These are phyloP conservation scores for Sphaerosporella brunnea DNA, from an alignment of 495 filamentous ascomycete genomes.

Conservation along the genomic window DNA sequence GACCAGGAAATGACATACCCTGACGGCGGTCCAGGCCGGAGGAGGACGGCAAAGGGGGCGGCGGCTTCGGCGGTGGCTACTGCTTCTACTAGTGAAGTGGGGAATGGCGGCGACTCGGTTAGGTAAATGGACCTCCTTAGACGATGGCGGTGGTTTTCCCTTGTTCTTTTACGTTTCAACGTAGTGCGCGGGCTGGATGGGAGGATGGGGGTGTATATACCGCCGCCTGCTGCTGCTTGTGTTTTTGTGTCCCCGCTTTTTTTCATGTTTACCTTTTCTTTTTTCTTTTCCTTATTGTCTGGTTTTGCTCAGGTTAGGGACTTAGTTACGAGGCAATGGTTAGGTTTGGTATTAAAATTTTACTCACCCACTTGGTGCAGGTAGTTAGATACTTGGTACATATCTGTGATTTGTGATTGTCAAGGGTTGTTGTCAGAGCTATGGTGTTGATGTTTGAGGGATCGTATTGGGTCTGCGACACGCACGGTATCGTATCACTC, in stretches of 20 bases:
- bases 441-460: too few relatives aligned
- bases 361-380: too few relatives aligned
- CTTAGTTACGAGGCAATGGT: too few relatives aligned
- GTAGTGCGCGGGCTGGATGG: background rate
- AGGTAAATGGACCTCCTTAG: too few relatives aligned
- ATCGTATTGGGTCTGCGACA: too few relatives aligned
- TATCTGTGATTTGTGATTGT: too few relatives aligned
- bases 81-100: background rate
- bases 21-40: conserved; percentile 9
- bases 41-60: background rate
- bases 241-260: background rate
- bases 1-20: conserved; percentile 13
- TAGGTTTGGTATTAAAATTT: too few relatives aligned
- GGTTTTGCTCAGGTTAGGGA: too few relatives aligned
- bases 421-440: too few relatives aligned
- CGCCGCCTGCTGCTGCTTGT: background rate
- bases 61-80: background rate
- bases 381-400: too few relatives aligned
- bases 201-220: background rate
- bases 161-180: background rate
- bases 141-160: background rate
- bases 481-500: too few relatives aligned
- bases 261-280: background rate
- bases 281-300: background rate
- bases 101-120: background rate